Percentiles rank a stretch among this genome's conserved stretches.
phyloP scores from a whole-genome alignment of 23 red algal species.

The Gracilariopsis chorda region DNA sequence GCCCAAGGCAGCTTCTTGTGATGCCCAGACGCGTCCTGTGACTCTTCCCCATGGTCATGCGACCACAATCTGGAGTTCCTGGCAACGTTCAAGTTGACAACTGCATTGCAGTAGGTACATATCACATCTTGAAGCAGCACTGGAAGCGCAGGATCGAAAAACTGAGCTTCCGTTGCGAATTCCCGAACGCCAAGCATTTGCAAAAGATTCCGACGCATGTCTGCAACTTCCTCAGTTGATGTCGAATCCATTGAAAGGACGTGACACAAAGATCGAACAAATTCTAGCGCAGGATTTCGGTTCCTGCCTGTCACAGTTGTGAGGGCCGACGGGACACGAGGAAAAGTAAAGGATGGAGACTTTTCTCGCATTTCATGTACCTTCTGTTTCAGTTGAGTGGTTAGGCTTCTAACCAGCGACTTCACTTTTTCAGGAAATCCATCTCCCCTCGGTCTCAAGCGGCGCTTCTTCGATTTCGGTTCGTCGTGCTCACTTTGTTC shows the following conservation, averaged over 20 bases:
- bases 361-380: conserved; percentile 68
- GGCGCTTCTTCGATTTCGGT: not conserved
- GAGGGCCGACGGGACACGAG: conserved; percentile 30
- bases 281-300: conserved; percentile 65
- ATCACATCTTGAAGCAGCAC: conserved; percentile 68
- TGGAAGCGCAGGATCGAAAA: conserved; percentile 35
- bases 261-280: conserved; percentile 64
- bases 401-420: conserved; percentile 18
- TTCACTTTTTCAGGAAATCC: conserved; percentile 52
- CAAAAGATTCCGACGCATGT: conserved; percentile 60
- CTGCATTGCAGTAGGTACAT: conserved; percentile 72
- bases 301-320: not conserved
- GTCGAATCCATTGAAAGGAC: conserved; percentile 51
- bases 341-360: conserved; percentile 40
- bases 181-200: conserved; percentile 76
- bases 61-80: conserved; percentile 51
- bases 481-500: not conserved
- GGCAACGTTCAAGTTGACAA: conserved; percentile 69
- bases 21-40: not conserved
- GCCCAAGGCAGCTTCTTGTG: conserved; percentile 46
- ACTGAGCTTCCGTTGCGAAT: conserved; percentile 68
- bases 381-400: conserved; percentile 39
- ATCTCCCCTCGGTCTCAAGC: conserved; percentile 44
- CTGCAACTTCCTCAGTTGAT: conserved; percentile 51
- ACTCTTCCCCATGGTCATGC: not conserved